Percentiles rank a stretch among this genome's conserved stretches.
Evolutionary conservation across 352 stramenopile species (phyloP).

Genomic region (Globisporangium lucens): DNA sequence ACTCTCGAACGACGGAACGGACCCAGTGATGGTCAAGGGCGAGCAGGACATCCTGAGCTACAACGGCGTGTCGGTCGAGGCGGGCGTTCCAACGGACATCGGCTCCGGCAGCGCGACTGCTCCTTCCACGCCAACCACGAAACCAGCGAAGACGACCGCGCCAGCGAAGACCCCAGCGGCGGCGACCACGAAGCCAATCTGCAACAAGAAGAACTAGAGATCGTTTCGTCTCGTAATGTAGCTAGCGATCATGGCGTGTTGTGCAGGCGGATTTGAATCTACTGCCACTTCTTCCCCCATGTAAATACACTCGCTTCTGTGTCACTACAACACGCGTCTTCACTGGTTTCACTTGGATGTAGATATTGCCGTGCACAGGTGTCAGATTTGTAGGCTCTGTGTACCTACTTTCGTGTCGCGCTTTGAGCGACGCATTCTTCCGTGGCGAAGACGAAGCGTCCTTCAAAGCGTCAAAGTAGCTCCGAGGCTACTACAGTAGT

Average conservation of each 20-base stretch:
- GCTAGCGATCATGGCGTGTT: no score
- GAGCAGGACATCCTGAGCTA: conserved; percentile 60
- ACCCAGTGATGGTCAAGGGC: conserved; percentile 38
- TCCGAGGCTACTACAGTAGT: conserved; percentile 10
- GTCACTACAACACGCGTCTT: no score
- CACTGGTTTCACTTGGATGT: not conserved
- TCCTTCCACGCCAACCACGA: not conserved
- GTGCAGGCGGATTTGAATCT: not conserved
- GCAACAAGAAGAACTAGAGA: conserved; percentile 9
- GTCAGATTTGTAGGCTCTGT: not conserved
- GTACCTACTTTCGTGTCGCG: not conserved
- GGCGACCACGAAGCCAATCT: conserved; percentile 2
- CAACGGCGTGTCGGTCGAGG: conserved; percentile 60
- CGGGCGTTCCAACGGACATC: conserved; percentile 9
- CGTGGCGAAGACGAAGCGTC: not conserved
- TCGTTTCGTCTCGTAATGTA: not conserved
- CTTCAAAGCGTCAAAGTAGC: no score
- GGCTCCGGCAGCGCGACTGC: conserved; percentile 19
- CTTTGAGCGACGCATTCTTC: not conserved
- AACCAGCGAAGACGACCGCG: not conserved
- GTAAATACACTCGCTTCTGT: not conserved
- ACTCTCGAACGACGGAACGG: conserved; percentile 38
- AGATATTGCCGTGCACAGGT: not conserved
- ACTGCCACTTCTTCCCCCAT: not conserved
- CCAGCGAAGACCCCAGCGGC: not conserved